Base-by-base conservation (phyloP, 441 rosid genomes). In the Euphorbia schlechtendalii region DNA sequence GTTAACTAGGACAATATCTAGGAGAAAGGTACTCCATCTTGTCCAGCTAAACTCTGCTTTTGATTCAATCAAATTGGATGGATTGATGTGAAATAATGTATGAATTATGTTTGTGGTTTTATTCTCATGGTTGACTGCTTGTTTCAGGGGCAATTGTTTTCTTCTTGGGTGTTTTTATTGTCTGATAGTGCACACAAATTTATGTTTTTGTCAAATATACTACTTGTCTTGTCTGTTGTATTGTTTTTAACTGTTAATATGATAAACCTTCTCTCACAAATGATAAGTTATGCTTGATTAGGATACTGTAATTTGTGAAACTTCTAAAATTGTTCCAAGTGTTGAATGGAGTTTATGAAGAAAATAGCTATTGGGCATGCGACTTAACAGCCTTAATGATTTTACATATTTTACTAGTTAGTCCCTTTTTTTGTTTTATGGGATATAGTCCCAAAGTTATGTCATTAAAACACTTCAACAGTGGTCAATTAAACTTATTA, bases 1-100 rank as follows among this genome's bases (percentile, higher is more conserved):
- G 72, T 80, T 91, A 67, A 90, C 99, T 32, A 85, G 96, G 79
- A 94, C 97, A 53, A 91, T 94, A 78, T 94, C 99, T 53, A 82
- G 88, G 81, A 94, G 99, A 83, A 94, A 94, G 99, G 99, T 94
- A 80, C 59, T 66, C 64, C n/a, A 60, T 25, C 71, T 70, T 72
- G 56, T 69, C 65, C 52, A 41, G 43, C 48, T 28, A 52, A 24
- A 24, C 48, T 61, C 60, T 51, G 30, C 48, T 34, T 17, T 32
- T 3, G 34, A 32, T 32, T 6, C 34, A 32, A 32, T 32, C 3
- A 32, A 32, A 32, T 32, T 32, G 34, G 34, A 32, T 32, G 34
- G 34, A 3, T 32, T 32, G 6, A 32, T 32, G 34, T 32, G 34
- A 32, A 32, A 32, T 32, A 32, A 32, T 28, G 13, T 32, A 17